Percentiles rank a stretch among this genome's conserved stretches.
These are phyloP conservation scores for Coemansia sp. DNA, from an alignment of 192 early-diverging fungal species.

Conservation along the genomic window DNA sequence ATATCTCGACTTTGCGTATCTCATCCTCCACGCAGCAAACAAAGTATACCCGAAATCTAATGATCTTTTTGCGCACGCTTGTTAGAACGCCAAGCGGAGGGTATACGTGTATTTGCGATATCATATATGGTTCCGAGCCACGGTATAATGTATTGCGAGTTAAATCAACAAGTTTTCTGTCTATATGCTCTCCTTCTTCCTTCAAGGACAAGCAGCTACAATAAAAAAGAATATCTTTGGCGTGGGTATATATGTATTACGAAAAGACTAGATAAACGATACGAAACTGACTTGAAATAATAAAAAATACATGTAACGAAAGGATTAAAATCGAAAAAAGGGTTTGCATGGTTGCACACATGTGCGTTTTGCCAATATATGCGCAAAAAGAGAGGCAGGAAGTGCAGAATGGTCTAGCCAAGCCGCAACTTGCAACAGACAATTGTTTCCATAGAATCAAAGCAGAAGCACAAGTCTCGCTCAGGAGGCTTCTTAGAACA, in stretches of 20 bases:
- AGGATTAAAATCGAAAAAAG: not conserved
- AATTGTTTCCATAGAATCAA: not conserved
- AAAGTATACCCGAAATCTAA: conserved; percentile 40
- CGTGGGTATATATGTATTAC: too few species aligned
- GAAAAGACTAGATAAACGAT: not conserved
- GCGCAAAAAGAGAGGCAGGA: not conserved
- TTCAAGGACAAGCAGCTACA: too few species aligned
- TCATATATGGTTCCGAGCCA: not conserved
- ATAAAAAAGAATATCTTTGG: too few species aligned
- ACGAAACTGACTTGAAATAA: not conserved
- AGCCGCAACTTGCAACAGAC: conserved; percentile 3
- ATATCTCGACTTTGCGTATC: conserved; percentile 25
- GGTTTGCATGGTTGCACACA: not conserved
- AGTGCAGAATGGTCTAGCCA: conserved; percentile 11
- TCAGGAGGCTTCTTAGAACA: not conserved
- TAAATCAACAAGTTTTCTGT: not conserved
- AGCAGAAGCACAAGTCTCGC: not conserved
- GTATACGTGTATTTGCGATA: conserved; percentile 23
- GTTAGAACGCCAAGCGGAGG: conserved; percentile 42
- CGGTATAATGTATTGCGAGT: not conserved
- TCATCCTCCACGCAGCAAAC: not conserved
- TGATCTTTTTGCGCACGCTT: conserved; percentile 17
- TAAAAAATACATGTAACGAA: not conserved
- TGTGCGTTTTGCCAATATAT: not conserved
- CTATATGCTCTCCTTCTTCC: not conserved